Evolutionary conservation across 805 yeast genomes (phyloP), one percentile per base, ranked within the genome.

Genomic region (Limtongozyma cylindracea): DNA sequence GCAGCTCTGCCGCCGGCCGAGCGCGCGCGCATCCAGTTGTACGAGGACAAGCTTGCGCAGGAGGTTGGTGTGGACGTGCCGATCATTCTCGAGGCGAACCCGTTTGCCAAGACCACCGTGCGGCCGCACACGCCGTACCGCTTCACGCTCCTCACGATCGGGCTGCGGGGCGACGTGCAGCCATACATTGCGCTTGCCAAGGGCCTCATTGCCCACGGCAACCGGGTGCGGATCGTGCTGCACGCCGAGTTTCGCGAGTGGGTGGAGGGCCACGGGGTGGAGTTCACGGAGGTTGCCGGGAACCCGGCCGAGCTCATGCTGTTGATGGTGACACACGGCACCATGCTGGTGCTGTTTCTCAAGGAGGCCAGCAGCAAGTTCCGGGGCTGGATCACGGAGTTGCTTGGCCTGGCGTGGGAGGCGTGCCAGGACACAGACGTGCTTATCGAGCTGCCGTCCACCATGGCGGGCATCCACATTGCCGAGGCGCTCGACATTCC

Each of bases 151-250:
- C 43, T 84, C 26, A 84, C 95, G 0, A 84, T 84, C 33, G 96
- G 96, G 0, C 78, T 94, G 0, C 56, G 96, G 26, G 96, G 96
- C 16, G 96, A 84, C 43, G 95, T 84, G 5, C 96, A 84, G 43
- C 96, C 96, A 0, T 84, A 80, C 39, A 72, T 84, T 31, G 84
- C 95, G 0, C 45, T 84, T n/a, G 88, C 77, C 0, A 64, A 66
- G 31, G 92, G 82, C 0, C 49, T 84, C 19, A 42, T 63, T 21
- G 51, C 48, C 12, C 94, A 84, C 31, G 95, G 95, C 0, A 95
- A 84, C 37, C 42, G 44, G 11, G 91, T 77, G 2, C 65, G 66
- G 13, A 82, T 84, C 25, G 91, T 84, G 0, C 73, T 94, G 0
- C 96, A 84, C 41, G 35, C 33, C 0, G 96, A 84, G 39, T 84